Percentiles rank a stretch among this genome's conserved stretches.
Conservation (phyloP, 805 yeast genomes). For the Hemisphaericaspora nanyangensis region DNA sequence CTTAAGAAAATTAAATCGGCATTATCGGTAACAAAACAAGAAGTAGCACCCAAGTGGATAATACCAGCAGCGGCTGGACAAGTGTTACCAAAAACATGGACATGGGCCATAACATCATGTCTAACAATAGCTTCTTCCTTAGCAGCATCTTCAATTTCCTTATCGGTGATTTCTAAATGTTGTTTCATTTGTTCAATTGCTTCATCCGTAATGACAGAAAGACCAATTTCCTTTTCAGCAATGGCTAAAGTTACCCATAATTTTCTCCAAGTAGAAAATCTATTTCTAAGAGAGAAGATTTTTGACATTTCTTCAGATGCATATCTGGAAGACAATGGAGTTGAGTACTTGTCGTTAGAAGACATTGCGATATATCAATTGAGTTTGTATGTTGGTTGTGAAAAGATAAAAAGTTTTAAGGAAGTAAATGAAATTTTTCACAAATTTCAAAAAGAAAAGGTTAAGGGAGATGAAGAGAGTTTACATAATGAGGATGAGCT, state of each 20-base stretch:
- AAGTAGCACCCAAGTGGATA: constrained; percentile 96
- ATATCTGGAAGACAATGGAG: constrained; percentile 94
- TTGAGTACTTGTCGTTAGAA: constrained; percentile 67
- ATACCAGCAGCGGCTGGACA: constrained; percentile 97
- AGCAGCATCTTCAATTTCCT: constrained; percentile 84
- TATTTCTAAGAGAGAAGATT: constrained; percentile 86
- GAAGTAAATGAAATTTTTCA: too few species aligned
- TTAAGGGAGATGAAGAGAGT: too few species aligned
- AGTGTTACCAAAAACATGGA: constrained; percentile 87
- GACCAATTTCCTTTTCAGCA: constrained; percentile 91
- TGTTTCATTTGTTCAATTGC: constrained; percentile 83
- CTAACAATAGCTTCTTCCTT: constrained; percentile 96
- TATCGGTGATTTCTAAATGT: constrained; percentile 82
- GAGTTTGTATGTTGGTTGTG: too few species aligned
- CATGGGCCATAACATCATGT: constrained; percentile 99
- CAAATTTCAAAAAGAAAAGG: too few species aligned
- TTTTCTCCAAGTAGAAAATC: constrained; percentile 98
- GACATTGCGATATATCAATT: constrained; percentile 3
- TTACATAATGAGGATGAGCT: too few species aligned
- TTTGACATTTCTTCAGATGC: constrained; percentile 97
- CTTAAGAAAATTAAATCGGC: constrained; percentile 96
- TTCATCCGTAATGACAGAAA: constrained; percentile 79
- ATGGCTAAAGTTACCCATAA: constrained; percentile 93
- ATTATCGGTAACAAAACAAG: constrained; percentile 96
- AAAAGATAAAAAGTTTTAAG: too few species aligned